These are phyloP conservation scores for Phylloporus arenicola DNA, from an alignment of 768 basidiomycete species.

Conservation along the genomic window DNA sequence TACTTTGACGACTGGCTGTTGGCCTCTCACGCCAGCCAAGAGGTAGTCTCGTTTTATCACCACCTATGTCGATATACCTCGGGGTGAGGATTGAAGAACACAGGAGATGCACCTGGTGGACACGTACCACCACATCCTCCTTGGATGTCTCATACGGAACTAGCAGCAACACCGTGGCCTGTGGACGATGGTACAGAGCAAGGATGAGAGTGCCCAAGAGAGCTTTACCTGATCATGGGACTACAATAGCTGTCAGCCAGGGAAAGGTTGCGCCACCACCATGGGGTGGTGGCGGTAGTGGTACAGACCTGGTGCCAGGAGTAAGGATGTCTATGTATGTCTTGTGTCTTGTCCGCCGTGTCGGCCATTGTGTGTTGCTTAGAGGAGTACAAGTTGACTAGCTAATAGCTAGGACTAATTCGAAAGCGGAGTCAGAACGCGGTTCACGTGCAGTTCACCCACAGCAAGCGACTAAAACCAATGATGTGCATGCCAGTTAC, in stretches of 20 bases:
- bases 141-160: slow-evolving; percentile 67
- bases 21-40: slow-evolving; percentile 67
- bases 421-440: slow-evolving; percentile 33
- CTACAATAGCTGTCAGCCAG: slow-evolving; percentile 34
- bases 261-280: slow-evolving; percentile 14
- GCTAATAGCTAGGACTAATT: slow-evolving; percentile 16
- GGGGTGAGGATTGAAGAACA: neutral
- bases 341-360: slow-evolving; percentile 24
- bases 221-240: slow-evolving; percentile 75
- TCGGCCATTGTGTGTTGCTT: slow-evolving; percentile 10
- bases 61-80: slow-evolving; percentile 40
- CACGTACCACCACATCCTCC: slow-evolving; percentile 63
- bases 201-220: slow-evolving; percentile 14
- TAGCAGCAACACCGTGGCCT: slow-evolving; percentile 75
- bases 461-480: slow-evolving; percentile 12
- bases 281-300: neutral
- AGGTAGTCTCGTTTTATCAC: slow-evolving; percentile 66
- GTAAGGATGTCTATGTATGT: slow-evolving; percentile 43
- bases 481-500: slow-evolving; percentile 26
- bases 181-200: slow-evolving; percentile 12
- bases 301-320: slow-evolving; percentile 81
- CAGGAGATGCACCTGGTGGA: neutral
- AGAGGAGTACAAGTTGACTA: slow-evolving; percentile 8
- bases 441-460: slow-evolving; percentile 25
- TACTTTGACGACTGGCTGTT: slow-evolving; percentile 70